Base-by-base conservation (phyloP, 495 filamentous ascomycete species). In the Polyplosphaeria fusca region DNA sequence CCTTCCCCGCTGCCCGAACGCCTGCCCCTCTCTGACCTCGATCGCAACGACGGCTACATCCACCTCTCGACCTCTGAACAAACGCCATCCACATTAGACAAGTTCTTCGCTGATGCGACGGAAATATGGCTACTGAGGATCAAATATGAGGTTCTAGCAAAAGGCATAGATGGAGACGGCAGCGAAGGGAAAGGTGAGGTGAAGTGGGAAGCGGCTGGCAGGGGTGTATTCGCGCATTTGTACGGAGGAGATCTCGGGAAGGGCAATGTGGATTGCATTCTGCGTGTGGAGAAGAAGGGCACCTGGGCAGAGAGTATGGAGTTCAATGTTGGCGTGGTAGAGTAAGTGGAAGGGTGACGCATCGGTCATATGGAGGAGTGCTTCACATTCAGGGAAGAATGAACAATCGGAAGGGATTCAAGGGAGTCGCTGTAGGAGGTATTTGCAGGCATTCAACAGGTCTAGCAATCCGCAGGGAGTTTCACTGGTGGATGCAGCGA, bases 161-260 rank as follows among this genome's bases (percentile, higher is more conserved):
- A 32, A 1, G 55, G 55, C 1, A 52, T 26, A 1, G 51, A 55
- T 48, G 45, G 50, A 2, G 43, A 48, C 13, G 58, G 51, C 14
- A 14, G 24, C 14, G 37, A 30, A 26, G 44, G 52, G 27, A 19
- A 9, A 9, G 60, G 25, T 23, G 54, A 54, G 35, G 2, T 64
- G 13, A 54, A 45, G 50, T 64, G 61, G 61, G 61, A 64, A 28
- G 55, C 55, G 14, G 50, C 47, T 3, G 47, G 52, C 0, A 42
- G 47, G 14, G 61, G 57, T 0, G 51, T 46, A 16, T 65, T 65
- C 61, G 44, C 61, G 22, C 61, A 65, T 61, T 49, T 56, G 5
- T 65, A 60, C 49, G 54, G 54, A n/a, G 55, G 9, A 41, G 69
- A 67, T 24, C 56, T 72, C n/a, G 58, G 45, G 5, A 13, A 35